A percentile compares a stretch with the other conserved stretches of the same genome.
phyloP scores from a whole-genome alignment of 108 stramenopile genomes.

The Bacterosira constricta region DNA sequence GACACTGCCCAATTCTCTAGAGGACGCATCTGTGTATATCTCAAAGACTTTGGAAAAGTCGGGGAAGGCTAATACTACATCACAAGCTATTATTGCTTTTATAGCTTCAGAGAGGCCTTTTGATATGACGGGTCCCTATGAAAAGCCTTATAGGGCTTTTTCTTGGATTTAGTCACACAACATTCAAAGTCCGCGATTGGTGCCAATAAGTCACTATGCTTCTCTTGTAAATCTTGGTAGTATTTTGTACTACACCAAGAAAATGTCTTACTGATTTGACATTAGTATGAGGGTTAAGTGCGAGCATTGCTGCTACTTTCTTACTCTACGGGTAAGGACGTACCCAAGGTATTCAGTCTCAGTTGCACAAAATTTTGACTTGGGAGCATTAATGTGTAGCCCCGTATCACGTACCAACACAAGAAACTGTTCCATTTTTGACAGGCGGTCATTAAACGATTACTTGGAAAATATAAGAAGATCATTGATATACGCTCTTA shows the following conservation, averaged over 20 bases:
- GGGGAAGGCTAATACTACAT: conserved; percentile 29
- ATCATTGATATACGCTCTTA: too few species aligned
- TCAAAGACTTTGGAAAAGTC: conserved; percentile 51
- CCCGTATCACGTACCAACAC: too few species aligned
- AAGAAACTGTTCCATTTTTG: too few species aligned
- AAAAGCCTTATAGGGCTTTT: neutral
- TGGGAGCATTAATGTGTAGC: too few species aligned
- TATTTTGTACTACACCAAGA: conserved; percentile 5
- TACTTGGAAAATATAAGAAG: too few species aligned
- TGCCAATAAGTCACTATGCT: neutral
- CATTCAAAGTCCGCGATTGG: neutral
- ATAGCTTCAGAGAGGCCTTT: neutral
- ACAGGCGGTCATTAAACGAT: too few species aligned
- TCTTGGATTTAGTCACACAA: neutral
- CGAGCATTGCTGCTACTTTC: neutral
- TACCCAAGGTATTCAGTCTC: too few species aligned
- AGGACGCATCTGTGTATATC: conserved; percentile 53
- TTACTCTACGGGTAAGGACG: neutral
- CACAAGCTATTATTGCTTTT: neutral
- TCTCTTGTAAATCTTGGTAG: neutral
- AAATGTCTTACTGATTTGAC: neutral
- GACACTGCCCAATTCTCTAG: neutral
- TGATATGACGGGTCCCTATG: neutral
- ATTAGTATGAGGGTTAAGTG: neutral
- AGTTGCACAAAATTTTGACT: too few species aligned